Conservation (phyloP, 805 yeast species). For the Candida odintsovae region DNA sequence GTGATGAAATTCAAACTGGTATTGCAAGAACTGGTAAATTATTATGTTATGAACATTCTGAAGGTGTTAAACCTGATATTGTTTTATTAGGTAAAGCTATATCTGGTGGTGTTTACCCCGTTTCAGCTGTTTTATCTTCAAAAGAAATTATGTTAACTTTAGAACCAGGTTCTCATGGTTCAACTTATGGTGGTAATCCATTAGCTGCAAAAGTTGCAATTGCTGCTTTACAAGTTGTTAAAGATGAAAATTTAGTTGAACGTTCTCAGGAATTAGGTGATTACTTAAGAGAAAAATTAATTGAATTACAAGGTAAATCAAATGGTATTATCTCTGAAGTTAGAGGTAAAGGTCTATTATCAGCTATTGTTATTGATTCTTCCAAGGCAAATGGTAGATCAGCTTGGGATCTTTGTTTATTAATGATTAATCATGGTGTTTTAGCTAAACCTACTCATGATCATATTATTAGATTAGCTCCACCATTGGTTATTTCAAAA, state of each 20-base stretch:
- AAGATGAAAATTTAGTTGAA: slow-evolving; percentile 79
- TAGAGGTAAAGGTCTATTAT: slow-evolving; percentile 68
- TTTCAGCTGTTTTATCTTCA: slow-evolving; percentile 87
- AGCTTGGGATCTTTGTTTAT: slow-evolving; percentile 93
- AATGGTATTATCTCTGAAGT: slow-evolving; percentile 54
- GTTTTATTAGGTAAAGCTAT: slow-evolving; percentile 90
- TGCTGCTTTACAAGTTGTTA: slow-evolving; percentile 87
- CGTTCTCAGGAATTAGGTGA: slow-evolving; percentile 71
- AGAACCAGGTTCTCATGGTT: slow-evolving; percentile 95
- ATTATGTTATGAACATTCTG: slow-evolving; percentile 84
- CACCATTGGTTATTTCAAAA: slow-evolving; percentile 87
- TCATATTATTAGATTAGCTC: slow-evolving; percentile 91
- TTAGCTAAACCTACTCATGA: slow-evolving; percentile 97
- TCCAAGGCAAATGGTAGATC: slow-evolving; percentile 79
- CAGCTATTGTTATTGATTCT: slow-evolving; percentile 89
- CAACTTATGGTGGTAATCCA: slow-evolving; percentile 97
- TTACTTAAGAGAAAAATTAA: slow-evolving; percentile 55
- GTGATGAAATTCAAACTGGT: slow-evolving; percentile 98
- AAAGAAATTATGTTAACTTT: slow-evolving; percentile 82
- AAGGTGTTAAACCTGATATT: slow-evolving; percentile 77
- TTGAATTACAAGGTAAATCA: slow-evolving; percentile 44
- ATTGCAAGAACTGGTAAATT: slow-evolving; percentile 95
- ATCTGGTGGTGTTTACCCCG: slow-evolving; percentile 92
- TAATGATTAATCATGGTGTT: slow-evolving; percentile 84
- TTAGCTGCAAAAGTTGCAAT: slow-evolving; percentile 88